Evolutionary conservation across 768 basidiomycete species (phyloP), one percentile per base, ranked within the genome.

Genomic region (Coprinopsis strossmayeri): DNA sequence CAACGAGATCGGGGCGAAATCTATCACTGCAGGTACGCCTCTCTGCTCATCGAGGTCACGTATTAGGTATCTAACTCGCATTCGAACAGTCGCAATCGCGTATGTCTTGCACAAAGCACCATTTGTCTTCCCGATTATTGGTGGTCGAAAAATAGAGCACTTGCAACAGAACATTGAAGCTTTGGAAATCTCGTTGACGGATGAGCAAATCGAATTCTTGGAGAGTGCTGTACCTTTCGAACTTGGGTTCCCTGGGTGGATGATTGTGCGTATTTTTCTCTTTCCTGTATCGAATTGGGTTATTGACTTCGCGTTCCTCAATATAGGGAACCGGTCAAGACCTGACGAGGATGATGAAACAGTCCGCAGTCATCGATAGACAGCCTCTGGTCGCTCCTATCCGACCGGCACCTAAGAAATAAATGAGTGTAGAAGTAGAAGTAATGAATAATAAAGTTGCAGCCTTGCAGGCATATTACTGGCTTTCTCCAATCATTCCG

Each of bases 81-180:
- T 28, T 9, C 25, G 15, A 23, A 7, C 34, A 72, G 75, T 76
- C 21, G 74, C 74, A 5, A 70, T 79, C 50, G 74, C 75, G 7
- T 77, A 77, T 48, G 55, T 78, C n/a, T 59, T 79, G 61, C 74
- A 77, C 44, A 81, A 78, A 60, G 63, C 72, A 5, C 71, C 72
- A 0, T 75, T 70, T 44, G 76, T 77, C 0, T 78, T 79, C 62
- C 75, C 74, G 0, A 66, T 77, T 37, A 57, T 76, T 21, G 74
- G 74, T 9, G 72, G 72, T 2, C 65, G 74, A 38, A 80, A 78
- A 51, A 63, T 75, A 20, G 73, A 76, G 56, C 74, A 79, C n/a
- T 59, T 81, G 17, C 45, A 61, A 34, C 70, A 67, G 34, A 80
- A 78, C 55, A 46, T 78, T 21, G 69, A 76, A 52, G 76, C 77